Conservation (phyloP, 2,329 filamentous ascomycete genomes). For the Trichophyton rubrum region DNA sequence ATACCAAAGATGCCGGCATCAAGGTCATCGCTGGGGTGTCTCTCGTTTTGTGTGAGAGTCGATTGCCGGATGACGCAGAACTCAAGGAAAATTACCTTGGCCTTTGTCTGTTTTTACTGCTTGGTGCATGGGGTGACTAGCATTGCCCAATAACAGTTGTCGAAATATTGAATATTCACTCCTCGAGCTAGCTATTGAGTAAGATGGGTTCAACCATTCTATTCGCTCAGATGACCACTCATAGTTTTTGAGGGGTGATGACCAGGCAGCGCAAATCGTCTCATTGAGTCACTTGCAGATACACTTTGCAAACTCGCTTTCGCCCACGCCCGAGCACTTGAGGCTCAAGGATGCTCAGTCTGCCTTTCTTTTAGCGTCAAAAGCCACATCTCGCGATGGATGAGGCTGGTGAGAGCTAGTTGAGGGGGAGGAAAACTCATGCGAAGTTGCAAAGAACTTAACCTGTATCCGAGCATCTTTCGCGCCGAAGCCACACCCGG, state of each 20-base stretch:
- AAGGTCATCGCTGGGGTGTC: background rate
- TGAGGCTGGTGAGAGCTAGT: background rate
- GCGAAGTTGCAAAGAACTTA: background rate
- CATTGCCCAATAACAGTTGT: constrained; percentile 5
- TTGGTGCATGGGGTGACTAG: background rate
- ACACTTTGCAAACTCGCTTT: background rate
- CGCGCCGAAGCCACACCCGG: background rate
- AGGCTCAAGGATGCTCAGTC: background rate
- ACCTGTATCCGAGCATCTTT: background rate
- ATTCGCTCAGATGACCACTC: background rate
- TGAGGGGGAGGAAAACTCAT: background rate
- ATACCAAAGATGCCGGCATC: background rate
- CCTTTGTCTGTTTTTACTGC: background rate
- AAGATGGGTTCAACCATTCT: background rate
- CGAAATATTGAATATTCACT: background rate
- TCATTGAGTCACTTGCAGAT: background rate
- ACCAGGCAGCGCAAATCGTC: background rate
- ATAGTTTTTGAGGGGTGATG: background rate
- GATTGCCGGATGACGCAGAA: background rate
- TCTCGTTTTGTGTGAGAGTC: background rate
- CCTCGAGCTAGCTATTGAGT: background rate
- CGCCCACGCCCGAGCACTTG: background rate
- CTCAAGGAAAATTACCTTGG: background rate
- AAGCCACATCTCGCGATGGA: constrained; percentile 2
- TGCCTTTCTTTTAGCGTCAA: background rate